Evolutionary conservation across 1,284 basidiomycete genomes (phyloP), one percentile per base, ranked within the genome.

Genomic region (Amylostereum chailletii): DNA sequence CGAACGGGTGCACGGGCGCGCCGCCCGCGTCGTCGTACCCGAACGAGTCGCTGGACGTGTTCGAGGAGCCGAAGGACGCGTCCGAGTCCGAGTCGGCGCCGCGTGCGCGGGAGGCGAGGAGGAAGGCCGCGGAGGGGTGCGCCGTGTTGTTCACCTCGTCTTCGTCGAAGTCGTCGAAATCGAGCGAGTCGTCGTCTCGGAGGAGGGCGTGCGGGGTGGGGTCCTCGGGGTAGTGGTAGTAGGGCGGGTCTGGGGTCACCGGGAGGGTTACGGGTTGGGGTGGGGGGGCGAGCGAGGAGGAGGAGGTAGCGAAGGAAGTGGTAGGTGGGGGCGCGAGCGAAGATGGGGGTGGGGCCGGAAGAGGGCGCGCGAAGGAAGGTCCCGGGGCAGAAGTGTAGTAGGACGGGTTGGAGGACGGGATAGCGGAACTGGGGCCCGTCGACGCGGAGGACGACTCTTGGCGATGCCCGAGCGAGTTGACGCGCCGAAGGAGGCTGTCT

Each of bases 1-100:
- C 76, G 56, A 84, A 81, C 1, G 81, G 79, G 55, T 83, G 78
- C 9, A 78, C 67, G 1, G 73, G 71, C 3, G 60, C 68, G 2
- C 66, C 59, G 3, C 54, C 68, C 1, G 64, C 61, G 5, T 63
- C 69, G 4, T 53, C 69, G 8, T 19, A 46, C 7, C 42, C 51
- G 30, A 32, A 53, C 5, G 19, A 44, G 43, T 40, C 19, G 19
- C 19, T 19, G 1, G 19, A 19, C 39, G 11, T 40, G n/a, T 29
- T 50, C 48, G 42, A 42, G 32, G 7, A 34, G 29, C 27, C 41
- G 47, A 38, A 49, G 27, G 51, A 45, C 31, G 55, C 56, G 34
- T 55, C 56, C 39, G 29, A 44, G 8, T 42, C 39, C 6, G 8
- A 44, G 33, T 54, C 58, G 5, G 46, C 56, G 38, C 63, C 60